Percentiles rank a stretch among this genome's conserved stretches.
These are phyloP conservation scores for Pontederia paniculata DNA, from an alignment of 176 grass and related monocot genomes.

Conservation along the genomic window DNA sequence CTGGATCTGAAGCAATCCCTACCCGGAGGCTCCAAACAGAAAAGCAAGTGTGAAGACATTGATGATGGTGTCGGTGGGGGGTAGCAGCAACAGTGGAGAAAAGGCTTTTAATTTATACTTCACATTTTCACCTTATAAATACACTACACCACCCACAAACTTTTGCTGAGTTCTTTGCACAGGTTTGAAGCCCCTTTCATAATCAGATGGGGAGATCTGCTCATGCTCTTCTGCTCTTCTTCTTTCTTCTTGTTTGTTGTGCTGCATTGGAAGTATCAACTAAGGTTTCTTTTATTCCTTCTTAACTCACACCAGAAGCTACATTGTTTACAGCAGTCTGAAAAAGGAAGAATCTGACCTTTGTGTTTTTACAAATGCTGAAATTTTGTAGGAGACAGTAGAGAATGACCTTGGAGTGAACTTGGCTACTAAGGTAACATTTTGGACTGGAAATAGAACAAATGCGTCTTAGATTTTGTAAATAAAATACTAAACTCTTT, in stretches of 20 bases:
- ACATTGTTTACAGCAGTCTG: not conserved
- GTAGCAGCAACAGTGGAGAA: not conserved
- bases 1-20: not conserved
- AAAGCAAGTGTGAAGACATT: conserved; percentile 1
- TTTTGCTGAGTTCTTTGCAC: not conserved
- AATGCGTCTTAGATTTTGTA: too few relatives aligned
- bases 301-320: not conserved
- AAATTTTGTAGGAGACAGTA: not conserved
- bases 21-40: not conserved
- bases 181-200: not conserved
- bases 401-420: not conserved
- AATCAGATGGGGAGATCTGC: conserved; percentile 1
- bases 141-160: not conserved
- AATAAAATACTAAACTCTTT: not conserved
- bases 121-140: conserved; percentile 6
- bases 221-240: not conserved
- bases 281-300: not conserved
- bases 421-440: not conserved
- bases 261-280: not conserved
- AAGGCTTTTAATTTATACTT: not conserved
- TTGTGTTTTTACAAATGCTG: not conserved
- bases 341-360: not conserved
- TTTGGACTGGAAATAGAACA: not conserved
- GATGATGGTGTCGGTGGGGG: conserved; percentile 7
- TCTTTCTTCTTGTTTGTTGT: not conserved